A percentile compares a stretch with the other conserved stretches of the same genome.
These are phyloP conservation scores for Xylaria flabelliformis DNA, from an alignment of 495 filamentous ascomycete species.

Conservation along the genomic window DNA sequence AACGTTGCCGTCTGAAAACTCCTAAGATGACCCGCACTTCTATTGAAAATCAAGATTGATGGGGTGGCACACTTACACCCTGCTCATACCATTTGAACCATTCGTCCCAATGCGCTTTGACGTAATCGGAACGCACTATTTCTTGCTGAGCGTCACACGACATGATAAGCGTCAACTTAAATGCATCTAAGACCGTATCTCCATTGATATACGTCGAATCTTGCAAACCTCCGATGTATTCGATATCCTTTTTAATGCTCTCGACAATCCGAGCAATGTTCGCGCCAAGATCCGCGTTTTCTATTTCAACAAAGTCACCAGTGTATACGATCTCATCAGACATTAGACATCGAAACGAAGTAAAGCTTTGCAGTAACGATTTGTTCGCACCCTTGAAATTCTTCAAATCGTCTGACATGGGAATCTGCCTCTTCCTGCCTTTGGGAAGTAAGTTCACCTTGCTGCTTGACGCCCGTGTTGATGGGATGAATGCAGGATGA, in stretches of 20 bases:
- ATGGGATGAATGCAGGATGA: conserved; percentile 9
- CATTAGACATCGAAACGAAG: conserved; percentile 27
- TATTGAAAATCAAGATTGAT: not conserved
- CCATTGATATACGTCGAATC: conserved; percentile 23
- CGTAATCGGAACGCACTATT: conserved; percentile 22
- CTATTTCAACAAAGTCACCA: conserved; percentile 19
- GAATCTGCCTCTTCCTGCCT: conserved; percentile 10
- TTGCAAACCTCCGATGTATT: conserved; percentile 9
- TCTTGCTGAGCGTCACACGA: conserved; percentile 22
- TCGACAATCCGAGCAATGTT: conserved; percentile 22
- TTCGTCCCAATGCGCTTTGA: conserved; percentile 24
- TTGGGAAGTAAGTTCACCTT: conserved; percentile 25
- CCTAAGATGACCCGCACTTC: not conserved
- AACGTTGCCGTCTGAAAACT: too few relatives aligned
- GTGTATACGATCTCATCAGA: conserved; percentile 31
- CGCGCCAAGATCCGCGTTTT: not conserved
- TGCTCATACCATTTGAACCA: conserved; percentile 27
- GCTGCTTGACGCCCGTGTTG: not conserved
- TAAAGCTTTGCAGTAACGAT: conserved; percentile 30
- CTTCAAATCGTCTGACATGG: conserved; percentile 26
- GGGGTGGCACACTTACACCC: not conserved
- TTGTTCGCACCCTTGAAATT: conserved; percentile 25
- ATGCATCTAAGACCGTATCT: conserved; percentile 25
- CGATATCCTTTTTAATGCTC: conserved; percentile 22
- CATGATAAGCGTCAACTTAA: conserved; percentile 30